Base-by-base conservation (phyloP, 345 rosid genomes). In the Lepidium didymum region DNA sequence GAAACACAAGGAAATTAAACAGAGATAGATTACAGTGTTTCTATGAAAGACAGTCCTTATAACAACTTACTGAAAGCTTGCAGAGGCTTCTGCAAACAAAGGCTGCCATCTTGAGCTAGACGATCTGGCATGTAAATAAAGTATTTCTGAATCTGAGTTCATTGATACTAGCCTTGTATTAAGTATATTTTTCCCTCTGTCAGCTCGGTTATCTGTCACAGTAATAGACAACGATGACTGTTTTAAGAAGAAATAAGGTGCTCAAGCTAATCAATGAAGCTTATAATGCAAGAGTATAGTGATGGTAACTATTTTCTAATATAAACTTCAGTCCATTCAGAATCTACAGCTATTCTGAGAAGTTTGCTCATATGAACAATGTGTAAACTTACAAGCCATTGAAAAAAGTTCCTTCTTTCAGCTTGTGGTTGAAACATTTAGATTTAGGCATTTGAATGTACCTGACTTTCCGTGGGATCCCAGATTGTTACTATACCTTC, bases 391-490 rank as follows among this genome's bases (percentile, higher is more conserved):
- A 58, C 50, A 40, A 58, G 52, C 59, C 42, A 42, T 6, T 54
- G n/a, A n/a, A 23, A 49, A 47, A 47, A 25, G 35, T 59, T 21
- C 13, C 42, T 4, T 62, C 13, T 8, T 46, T 62, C 6, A 14
- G 27, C 29, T 27, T 62, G 10, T 40, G 57, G 38, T 35, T 68
- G 29, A 15, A 70, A n/a, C 11, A 19, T 16, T 29, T 43, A 54
- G 25, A 45, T 44, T 43, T 44, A 54, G 41, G 61, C 43, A 69
- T 61, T 38, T 44, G 15, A 11, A 36, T 23, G 70, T 58, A 88
- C 99, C 95, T 87, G 97, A 77, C 77, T 81, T 75, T 89, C 96
- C 6, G 95, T 85, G 7, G 99, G 99, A 72, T 83, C 84, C 99
- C 99, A 94, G 76, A 91, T 86, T 46, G 97, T 88, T 80, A 94